Evolutionary conservation across 441 rosid genomes (phyloP).

Genomic region (Cnidoscolus chayamansa): DNA sequence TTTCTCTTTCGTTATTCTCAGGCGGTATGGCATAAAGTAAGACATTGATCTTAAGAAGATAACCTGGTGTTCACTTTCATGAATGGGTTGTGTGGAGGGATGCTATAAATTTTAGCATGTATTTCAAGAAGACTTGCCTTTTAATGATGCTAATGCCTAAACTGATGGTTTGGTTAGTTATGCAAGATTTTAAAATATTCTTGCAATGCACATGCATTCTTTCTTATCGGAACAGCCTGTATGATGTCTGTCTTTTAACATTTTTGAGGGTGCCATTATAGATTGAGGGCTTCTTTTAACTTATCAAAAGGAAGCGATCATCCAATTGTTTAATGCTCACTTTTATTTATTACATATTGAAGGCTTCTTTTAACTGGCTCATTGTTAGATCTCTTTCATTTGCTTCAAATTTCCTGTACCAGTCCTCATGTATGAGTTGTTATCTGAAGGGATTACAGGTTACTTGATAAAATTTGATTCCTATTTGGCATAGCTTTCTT

Average conservation of each 20-base stretch:
- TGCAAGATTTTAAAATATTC: background rate
- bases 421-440: background rate
- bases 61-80: background rate
- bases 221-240: background rate
- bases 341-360: background rate
- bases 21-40: background rate
- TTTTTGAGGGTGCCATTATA: background rate
- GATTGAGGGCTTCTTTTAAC: too few relatives aligned
- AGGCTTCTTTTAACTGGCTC: constrained; percentile 4
- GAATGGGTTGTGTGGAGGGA: background rate
- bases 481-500: constrained; percentile 5
- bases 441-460: background rate
- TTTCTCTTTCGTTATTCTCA: constrained; percentile 10
- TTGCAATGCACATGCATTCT: background rate
- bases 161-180: background rate
- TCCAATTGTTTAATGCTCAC: background rate
- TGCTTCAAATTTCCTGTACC: background rate
- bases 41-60: constrained; percentile 12
- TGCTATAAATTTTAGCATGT: constrained; percentile 3
- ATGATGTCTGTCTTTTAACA: background rate
- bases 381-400: constrained; percentile 4
- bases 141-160: background rate
- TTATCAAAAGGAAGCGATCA: background rate
- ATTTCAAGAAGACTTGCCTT: background rate
- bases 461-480: background rate